Evolutionary conservation across 192 early-diverging fungal species (phyloP).

Genomic region (Paraglomus occultum): DNA sequence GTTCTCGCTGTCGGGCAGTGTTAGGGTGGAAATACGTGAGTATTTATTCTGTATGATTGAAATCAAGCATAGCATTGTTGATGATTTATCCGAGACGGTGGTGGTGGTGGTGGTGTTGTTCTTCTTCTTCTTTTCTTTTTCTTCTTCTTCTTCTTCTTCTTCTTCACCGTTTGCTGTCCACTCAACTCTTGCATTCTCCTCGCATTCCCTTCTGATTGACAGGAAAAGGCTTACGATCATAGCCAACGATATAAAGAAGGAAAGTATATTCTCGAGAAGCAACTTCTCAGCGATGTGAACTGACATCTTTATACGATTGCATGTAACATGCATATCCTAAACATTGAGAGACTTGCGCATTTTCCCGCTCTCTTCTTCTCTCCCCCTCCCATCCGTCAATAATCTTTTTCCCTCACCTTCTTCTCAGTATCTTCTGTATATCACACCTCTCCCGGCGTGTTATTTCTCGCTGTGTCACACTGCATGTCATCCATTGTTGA

Average conservation of each 20-base stretch:
- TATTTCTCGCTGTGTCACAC: no score
- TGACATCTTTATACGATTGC: slow-evolving; percentile 11
- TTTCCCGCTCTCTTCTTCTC: no score
- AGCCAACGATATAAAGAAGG: slow-evolving; percentile 75
- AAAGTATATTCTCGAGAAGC: slow-evolving; percentile 69
- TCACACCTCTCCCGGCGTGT: no score
- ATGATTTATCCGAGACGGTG: not conserved
- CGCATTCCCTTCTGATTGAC: not conserved
- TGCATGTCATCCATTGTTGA: no score
- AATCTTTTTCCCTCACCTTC: no score
- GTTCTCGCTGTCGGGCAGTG: slow-evolving; percentile 48
- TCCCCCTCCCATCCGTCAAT: no score
- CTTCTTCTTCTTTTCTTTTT: slow-evolving; percentile 12
- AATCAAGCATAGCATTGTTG: not conserved
- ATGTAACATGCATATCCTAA: no score
- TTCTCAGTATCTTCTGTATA: no score
- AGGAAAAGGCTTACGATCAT: slow-evolving; percentile 62
- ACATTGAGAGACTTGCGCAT: no score
- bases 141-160: not conserved
- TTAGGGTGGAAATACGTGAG: slow-evolving; percentile 68
- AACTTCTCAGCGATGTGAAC: slow-evolving; percentile 46
- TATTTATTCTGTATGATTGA: not conserved
- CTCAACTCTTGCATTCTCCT: not conserved
- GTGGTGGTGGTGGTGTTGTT: no score
- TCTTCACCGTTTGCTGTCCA: not conserved